A percentile compares a stretch with the other conserved stretches of the same genome.
phyloP scores from a whole-genome alignment of 2,329 filamentous ascomycete species.

The Scortechinia acanthostroma region DNA sequence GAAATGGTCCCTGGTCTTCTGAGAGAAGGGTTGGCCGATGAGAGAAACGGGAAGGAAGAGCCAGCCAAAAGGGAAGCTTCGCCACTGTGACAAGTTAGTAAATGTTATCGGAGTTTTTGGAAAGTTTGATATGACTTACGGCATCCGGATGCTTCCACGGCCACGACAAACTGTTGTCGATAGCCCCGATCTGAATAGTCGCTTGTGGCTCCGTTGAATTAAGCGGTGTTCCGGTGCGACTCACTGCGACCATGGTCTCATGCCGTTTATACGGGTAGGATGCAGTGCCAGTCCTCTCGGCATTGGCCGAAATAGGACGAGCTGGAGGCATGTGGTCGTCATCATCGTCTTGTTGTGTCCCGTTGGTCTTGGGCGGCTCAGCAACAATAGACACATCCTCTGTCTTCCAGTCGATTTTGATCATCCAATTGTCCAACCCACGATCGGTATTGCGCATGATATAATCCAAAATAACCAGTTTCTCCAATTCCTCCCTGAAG shows the following conservation, averaged over 20 bases:
- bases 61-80: slow-evolving; percentile 94
- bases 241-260: slow-evolving; percentile 67
- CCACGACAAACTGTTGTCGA: slow-evolving; percentile 97
- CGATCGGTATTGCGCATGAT: slow-evolving; percentile 98
- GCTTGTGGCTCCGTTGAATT: slow-evolving; percentile 35
- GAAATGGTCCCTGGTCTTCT: slow-evolving; percentile 89
- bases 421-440: slow-evolving; percentile 98
- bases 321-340: slow-evolving; percentile 57
- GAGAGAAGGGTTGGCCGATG: slow-evolving; percentile 91
- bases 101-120: neutral
- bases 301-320: slow-evolving; percentile 23
- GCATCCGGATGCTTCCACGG: slow-evolving; percentile 98
- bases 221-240: slow-evolving; percentile 26
- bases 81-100: neutral
- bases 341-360: slow-evolving; percentile 36
- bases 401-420: slow-evolving; percentile 82
- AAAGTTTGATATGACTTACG: slow-evolving; percentile 39
- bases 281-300: slow-evolving; percentile 24
- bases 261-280: slow-evolving; percentile 69
- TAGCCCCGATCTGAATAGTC: slow-evolving; percentile 76
- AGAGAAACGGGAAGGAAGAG: slow-evolving; percentile 92
- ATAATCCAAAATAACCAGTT: slow-evolving; percentile 93
- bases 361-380: slow-evolving; percentile 67
- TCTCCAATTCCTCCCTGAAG: slow-evolving; percentile 91
- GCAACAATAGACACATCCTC: slow-evolving; percentile 80